Percentiles rank a stretch among this genome's conserved stretches.
Evolutionary conservation across 805 yeast genomes (phyloP).

Genomic region (Limtongia smithiae): DNA sequence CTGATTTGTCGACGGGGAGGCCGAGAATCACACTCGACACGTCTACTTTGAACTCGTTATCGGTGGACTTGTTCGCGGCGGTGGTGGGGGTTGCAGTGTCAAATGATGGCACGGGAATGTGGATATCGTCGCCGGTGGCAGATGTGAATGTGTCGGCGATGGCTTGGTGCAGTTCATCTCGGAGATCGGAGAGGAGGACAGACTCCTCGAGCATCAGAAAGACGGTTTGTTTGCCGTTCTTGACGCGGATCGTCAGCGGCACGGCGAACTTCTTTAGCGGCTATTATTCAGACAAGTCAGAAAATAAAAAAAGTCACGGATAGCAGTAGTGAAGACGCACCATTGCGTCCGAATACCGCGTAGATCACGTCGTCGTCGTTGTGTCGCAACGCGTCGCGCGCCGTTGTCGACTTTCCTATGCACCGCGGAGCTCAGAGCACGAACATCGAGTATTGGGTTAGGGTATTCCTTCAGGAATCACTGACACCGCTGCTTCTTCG

Average conservation of each 20-base stretch:
- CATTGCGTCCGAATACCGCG: no score
- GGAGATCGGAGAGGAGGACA: constrained; percentile 6
- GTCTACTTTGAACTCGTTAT: not conserved
- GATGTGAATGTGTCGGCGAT: constrained; percentile 10
- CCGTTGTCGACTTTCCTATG: no score
- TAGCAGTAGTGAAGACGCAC: no score
- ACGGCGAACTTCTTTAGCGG: no score
- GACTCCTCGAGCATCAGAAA: constrained; percentile 9
- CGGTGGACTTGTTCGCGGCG: not conserved
- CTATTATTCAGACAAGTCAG: no score
- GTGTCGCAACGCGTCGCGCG: no score
- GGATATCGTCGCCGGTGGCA: not conserved
- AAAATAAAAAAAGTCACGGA: no score
- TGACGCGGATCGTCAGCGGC: constrained; percentile 15
- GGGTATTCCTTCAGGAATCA: no score
- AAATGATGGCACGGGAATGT: constrained; percentile 24
- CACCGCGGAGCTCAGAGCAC: no score
- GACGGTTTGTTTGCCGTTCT: constrained; percentile 17
- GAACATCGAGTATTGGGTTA: no score
- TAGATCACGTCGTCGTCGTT: no score
- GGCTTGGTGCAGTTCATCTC: constrained; percentile 6
- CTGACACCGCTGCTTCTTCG: no score
- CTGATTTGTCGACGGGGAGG: constrained; percentile 19
- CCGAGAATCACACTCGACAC: constrained; percentile 6
- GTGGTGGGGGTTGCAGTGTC: constrained; percentile 7